Base-by-base conservation (phyloP, 228 moss, liverwort and hornwort species). In the Sphagnum fallax region DNA sequence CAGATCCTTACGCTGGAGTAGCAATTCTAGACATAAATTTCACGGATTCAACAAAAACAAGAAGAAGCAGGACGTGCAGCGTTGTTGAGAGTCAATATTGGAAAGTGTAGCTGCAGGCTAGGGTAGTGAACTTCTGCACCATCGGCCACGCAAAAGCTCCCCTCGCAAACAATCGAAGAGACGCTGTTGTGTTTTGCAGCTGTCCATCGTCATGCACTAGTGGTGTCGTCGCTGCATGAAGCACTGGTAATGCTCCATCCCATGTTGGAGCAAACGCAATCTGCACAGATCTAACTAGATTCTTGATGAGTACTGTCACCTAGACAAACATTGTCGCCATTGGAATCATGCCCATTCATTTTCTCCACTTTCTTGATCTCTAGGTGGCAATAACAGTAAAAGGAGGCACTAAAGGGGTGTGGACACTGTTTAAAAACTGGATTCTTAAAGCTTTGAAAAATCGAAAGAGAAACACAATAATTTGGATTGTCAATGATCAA, bases 71-170 rank as follows among this genome's bases (percentile, higher is more conserved):
- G 9, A 8, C 8, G 55, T 55, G 12, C 55, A 8, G 55, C 55
- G 55, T 55, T 55, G 12, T 55, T 4, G 55, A 12, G 55, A 55
- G 1, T 55, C 53, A 7, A 55, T 8, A 1, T 55, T 55, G 55
- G 2, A 55, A 55, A 32, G 32, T 32, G 55, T 55, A 8, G 8
- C 9, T 55, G 55, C 9, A 12, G 12, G 12, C 8, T 8, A 55
- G 55, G 12, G 9, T 8, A 4, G 12, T 55, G 55, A 55, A 12
- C 55, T 55, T 55, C 32, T 32, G 32, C 61, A 88, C 87, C 82
- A 85, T 69, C 70, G 77, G 87, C 71, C 88, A 93, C n/a, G 97
- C 83, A 75, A 91, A 98, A 4, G 70, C 76, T 50, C 97, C 97
- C 51, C 93, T 71, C 10, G 93, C 90, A 72, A 90, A 88, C 57